phyloP scores from a whole-genome alignment of 345 rosid genomes.

The Lumnitzera racemosa region DNA sequence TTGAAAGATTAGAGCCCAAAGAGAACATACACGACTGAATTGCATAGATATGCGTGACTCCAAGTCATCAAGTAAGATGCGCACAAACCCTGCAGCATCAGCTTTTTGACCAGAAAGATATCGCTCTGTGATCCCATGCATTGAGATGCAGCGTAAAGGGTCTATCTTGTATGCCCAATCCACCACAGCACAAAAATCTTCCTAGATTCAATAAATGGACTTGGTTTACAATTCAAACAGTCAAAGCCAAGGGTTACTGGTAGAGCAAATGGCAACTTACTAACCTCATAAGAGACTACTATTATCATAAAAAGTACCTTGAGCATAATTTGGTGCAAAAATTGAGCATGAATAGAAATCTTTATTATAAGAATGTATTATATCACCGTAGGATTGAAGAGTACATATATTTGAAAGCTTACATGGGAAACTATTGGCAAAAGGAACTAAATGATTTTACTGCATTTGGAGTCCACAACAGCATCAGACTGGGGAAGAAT shows the following conservation, averaged over 20 bases:
- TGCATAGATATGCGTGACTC: slow-evolving; percentile 92
- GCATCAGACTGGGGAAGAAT: too few relatives aligned
- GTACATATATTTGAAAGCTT: too few relatives aligned
- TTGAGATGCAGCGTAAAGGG: slow-evolving; percentile 95
- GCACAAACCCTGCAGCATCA: slow-evolving; percentile 99
- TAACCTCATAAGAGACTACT: background rate
- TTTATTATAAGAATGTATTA: too few relatives aligned
- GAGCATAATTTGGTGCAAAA: too few relatives aligned
- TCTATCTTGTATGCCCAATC: slow-evolving; percentile 99
- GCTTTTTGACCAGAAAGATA: slow-evolving; percentile 99
- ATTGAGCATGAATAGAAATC: too few relatives aligned
- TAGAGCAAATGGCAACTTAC: background rate
- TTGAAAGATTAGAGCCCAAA: background rate
- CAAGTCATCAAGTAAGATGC: slow-evolving; percentile 89
- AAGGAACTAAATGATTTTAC: too few relatives aligned
- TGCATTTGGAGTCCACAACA: too few relatives aligned
- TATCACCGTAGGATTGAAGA: too few relatives aligned
- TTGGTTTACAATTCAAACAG: background rate
- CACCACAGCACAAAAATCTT: slow-evolving; percentile 96
- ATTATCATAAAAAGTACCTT: background rate
- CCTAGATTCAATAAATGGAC: slow-evolving; percentile 39
- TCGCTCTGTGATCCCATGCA: slow-evolving; percentile 97
- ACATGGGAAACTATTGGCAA: too few relatives aligned
- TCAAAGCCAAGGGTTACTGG: background rate
- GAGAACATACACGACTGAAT: slow-evolving; percentile 68